These are phyloP conservation scores for Castanospermum australe DNA, from an alignment of 306 rosid species.

Conservation along the genomic window DNA sequence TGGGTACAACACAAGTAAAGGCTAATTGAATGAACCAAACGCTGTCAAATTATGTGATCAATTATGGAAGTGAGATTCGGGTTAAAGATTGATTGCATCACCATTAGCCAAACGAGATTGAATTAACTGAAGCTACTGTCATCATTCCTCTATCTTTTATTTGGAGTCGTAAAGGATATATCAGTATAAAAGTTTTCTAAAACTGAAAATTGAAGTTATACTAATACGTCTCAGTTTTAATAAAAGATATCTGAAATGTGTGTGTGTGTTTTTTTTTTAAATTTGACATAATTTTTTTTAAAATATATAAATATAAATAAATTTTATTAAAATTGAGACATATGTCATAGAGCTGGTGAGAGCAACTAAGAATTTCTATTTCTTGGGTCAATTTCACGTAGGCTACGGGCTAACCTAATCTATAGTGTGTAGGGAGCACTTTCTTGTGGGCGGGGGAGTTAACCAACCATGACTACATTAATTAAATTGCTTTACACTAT, in stretches of 20 bases:
- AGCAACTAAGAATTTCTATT: neutral
- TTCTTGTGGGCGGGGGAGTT: neutral
- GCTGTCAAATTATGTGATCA: neutral
- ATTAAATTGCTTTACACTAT: neutral
- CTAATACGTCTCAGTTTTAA: no score
- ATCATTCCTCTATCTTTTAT: neutral
- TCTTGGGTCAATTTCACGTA: slow-evolving; percentile 21
- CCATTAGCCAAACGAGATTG: neutral
- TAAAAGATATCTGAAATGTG: no score
- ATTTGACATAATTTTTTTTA: no score
- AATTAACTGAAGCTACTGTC: neutral
- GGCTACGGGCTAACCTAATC: neutral
- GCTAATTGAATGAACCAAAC: neutral
- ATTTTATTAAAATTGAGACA: no score
- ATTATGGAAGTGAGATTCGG: neutral
- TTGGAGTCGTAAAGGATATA: neutral
- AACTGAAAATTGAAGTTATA: no score
- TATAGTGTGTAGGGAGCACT: neutral
- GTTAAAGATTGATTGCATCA: slow-evolving; percentile 1
- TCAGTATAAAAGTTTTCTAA: neutral
- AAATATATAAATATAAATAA: no score
- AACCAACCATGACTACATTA: slow-evolving; percentile 31
- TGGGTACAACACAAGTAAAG: neutral
- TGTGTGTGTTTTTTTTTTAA: no score
- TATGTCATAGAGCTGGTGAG: no score